These are phyloP conservation scores for Edaphochlamys debaryana DNA, from an alignment of 139 green algal species.

Conservation along the genomic window DNA sequence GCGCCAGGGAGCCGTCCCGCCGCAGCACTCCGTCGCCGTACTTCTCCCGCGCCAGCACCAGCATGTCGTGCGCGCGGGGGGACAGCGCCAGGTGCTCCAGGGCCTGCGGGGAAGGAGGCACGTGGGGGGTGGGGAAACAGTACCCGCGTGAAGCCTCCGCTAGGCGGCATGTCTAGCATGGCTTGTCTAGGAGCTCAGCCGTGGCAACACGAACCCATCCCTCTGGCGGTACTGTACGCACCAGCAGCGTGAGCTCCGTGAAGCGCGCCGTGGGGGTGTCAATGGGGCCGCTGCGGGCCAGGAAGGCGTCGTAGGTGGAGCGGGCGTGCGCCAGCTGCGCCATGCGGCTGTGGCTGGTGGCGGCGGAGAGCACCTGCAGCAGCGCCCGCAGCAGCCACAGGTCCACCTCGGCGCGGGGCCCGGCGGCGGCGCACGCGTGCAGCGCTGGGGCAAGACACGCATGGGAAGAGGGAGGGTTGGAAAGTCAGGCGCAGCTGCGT, in stretches of 20 bases:
- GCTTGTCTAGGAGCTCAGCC: too few species aligned
- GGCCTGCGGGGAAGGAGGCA: background rate
- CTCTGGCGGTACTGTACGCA: too few species aligned
- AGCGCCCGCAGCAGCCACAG: conserved; percentile 23
- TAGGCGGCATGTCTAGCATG: too few species aligned
- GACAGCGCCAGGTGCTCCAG: conserved; percentile 1
- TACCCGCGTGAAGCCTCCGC: too few species aligned
- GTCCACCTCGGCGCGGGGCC: conserved; percentile 10
- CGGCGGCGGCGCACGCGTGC: background rate
- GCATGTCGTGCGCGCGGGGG: conserved; percentile 5
- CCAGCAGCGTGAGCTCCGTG: conserved; percentile 29
- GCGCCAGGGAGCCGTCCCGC: background rate
- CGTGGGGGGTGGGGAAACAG: too few species aligned
- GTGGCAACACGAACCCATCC: too few species aligned
- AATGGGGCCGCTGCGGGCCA: background rate
- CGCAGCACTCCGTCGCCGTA: conserved; percentile 33
- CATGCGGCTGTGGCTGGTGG: conserved; percentile 16
- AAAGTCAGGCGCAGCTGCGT: too few species aligned
- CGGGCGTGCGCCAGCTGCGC: conserved; percentile 4
- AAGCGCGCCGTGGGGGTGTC: conserved; percentile 26
- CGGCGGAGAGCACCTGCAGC: conserved; percentile 24
- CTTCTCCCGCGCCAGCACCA: background rate
- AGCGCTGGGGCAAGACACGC: conserved; percentile 29
- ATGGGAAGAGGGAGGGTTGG: too few species aligned
- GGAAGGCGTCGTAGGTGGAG: background rate